These are phyloP conservation scores for Talinum fruticosum DNA, from an alignment of 148 eudicot genomes.

Conservation along the genomic window DNA sequence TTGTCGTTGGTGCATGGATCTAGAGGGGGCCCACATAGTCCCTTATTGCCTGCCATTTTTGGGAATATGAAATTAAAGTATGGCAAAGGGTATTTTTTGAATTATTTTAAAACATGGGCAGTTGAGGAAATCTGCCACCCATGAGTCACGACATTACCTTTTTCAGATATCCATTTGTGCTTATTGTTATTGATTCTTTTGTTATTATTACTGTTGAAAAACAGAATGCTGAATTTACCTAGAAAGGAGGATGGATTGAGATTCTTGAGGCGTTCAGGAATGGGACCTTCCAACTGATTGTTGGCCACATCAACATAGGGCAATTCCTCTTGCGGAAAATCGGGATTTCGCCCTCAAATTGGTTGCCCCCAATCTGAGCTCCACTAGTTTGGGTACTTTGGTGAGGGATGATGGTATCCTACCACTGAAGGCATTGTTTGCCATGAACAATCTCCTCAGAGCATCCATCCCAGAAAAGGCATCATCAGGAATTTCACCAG, in stretches of 20 bases:
- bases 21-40: conserved; percentile 71
- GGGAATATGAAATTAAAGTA: background rate
- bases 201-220: background rate
- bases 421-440: conserved; percentile 60
- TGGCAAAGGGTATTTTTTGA: background rate
- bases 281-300: conserved; percentile 58
- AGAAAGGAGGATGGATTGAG: conserved; percentile 34
- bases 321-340: conserved; percentile 21
- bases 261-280: conserved; percentile 37
- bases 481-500: conserved; percentile 61
- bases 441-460: conserved; percentile 55
- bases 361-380: conserved; percentile 53
- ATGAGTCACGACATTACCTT: too few relatives aligned
- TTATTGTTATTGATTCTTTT: background rate
- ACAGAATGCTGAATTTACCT: conserved; percentile 25
- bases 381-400: conserved; percentile 49
- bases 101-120: background rate
- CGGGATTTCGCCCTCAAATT: conserved; percentile 46
- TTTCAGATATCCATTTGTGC: background rate
- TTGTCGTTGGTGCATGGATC: conserved; percentile 30
- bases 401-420: conserved; percentile 56
- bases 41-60: conserved; percentile 54
- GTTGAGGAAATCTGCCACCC: background rate
- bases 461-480: conserved; percentile 65
- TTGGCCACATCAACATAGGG: conserved; percentile 37